Evolutionary conservation across 345 rosid genomes (phyloP).

Genomic region (Physaria fendleri): DNA sequence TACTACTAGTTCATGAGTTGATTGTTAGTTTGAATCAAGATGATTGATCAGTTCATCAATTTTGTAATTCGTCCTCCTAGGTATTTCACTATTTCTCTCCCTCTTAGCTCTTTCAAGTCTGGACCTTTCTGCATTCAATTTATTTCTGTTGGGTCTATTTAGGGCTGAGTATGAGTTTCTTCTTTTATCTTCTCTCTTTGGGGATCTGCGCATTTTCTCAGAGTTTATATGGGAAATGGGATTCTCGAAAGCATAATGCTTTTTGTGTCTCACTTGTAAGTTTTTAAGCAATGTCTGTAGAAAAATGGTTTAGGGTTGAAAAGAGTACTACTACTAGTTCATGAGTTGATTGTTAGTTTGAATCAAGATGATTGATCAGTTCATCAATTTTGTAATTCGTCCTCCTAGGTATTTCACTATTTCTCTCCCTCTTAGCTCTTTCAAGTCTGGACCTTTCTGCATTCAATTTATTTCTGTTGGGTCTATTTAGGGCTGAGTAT

Average conservation of each 20-base stretch:
- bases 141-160: not conserved
- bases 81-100: constrained; percentile 32
- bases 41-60: constrained; percentile 98
- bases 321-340: constrained; percentile 13
- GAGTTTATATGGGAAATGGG: constrained; percentile 9
- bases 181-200: too few species aligned
- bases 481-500: constrained; percentile 65
- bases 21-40: constrained; percentile 25
- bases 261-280: constrained; percentile 9
- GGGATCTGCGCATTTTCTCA: constrained; percentile 15
- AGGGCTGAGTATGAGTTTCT: constrained; percentile 95
- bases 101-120: constrained; percentile 3
- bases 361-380: constrained; percentile 79
- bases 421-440: not conserved
- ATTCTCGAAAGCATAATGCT: constrained; percentile 15
- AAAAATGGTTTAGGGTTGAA: constrained; percentile 1
- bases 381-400: constrained; percentile 94
- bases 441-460: constrained; percentile 1
- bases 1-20: constrained; percentile 20
- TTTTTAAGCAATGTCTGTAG: constrained; percentile 17
- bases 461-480: constrained; percentile 9
- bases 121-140: constrained; percentile 4
- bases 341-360: constrained; percentile 20
- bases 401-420: constrained; percentile 91
- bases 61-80: constrained; percentile 98